Percentiles rank a stretch among this genome's conserved stretches.
These are phyloP conservation scores for Diaporthe ilicicola DNA, from an alignment of 2,329 filamentous ascomycete genomes.

Conservation along the genomic window DNA sequence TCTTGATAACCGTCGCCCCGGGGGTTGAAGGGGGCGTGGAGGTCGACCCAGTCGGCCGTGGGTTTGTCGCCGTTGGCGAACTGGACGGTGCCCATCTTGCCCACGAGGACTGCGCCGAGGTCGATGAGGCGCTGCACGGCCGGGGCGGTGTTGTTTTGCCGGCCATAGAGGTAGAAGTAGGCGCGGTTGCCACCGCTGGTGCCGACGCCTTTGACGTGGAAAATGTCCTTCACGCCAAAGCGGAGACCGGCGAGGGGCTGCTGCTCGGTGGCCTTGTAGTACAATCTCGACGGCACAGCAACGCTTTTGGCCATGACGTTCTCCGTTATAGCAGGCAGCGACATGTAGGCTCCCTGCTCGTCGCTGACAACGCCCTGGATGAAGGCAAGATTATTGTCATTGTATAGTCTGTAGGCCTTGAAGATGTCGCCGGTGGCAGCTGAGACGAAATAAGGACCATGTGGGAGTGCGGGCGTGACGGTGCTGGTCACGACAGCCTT, in stretches of 20 bases:
- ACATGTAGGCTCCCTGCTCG: slow-evolving; percentile 43
- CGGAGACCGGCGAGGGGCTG: slow-evolving; percentile 68
- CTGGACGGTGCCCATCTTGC: slow-evolving; percentile 56
- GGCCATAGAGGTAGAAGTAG: slow-evolving; percentile 63
- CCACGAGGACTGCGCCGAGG: slow-evolving; percentile 62
- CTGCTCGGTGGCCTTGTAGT: slow-evolving; percentile 60
- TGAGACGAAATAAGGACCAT: slow-evolving; percentile 49
- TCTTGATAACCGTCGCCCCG: slow-evolving; percentile 57
- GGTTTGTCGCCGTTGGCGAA: slow-evolving; percentile 55
- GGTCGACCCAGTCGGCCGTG: slow-evolving; percentile 58
- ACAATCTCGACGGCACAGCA: slow-evolving; percentile 67
- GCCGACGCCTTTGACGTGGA: slow-evolving; percentile 55
- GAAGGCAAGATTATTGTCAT: slow-evolving; percentile 45
- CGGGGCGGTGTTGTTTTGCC: slow-evolving; percentile 56
- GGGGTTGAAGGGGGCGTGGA: slow-evolving; percentile 53
- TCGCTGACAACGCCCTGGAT: slow-evolving; percentile 43
- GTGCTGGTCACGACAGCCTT: background rate
- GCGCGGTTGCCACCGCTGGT: slow-evolving; percentile 66
- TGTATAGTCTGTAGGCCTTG: slow-evolving; percentile 47
- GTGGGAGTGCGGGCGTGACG: slow-evolving; percentile 25
- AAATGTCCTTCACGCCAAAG: slow-evolving; percentile 71
- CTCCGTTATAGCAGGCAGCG: slow-evolving; percentile 44
- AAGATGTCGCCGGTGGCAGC: slow-evolving; percentile 42
- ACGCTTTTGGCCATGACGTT: slow-evolving; percentile 43
- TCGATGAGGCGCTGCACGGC: slow-evolving; percentile 66